Base-by-base conservation (phyloP, 2,329 filamentous ascomycete genomes). In the Colletotrichum gigasporum region DNA sequence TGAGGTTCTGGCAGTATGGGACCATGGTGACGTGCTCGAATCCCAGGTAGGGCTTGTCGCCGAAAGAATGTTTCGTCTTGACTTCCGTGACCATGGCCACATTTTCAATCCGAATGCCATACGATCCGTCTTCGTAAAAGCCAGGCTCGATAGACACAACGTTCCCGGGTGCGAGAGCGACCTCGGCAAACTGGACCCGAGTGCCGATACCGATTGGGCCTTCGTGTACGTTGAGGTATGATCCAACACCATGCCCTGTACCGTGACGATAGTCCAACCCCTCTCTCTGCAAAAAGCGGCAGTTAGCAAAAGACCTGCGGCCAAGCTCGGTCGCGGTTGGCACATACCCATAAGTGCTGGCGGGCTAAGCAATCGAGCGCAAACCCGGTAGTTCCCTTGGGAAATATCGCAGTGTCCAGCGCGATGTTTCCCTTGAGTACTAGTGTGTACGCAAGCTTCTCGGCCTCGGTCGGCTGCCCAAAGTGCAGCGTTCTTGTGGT, bases 21-120 rank as follows among this genome's bases (percentile, higher is more conserved):
- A 95, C 93, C 93, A 99, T 93, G 0, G 96, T 99, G 69, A 98
- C 94, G 77, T 97, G 93, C 81, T 99, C 95, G 70, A 99, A 99
- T 3, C 94, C 94, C 34, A 98, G 83, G 79, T 92, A 99, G 2
- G 94, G 91, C 80, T 97, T 97, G 71, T 97, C 95, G 18, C 94
- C 95, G 74, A 98, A 98, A 34, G 90, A 88, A 78, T 97, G 87
- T 66, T 90, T 90, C 4, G 95, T 97, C 78, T 94, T 84, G n/a
- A 91, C 90, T 75, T 97, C 94, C 69, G 87, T 91, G 28, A 96
- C 93, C 83, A 98, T 91, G 68, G 97, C 88, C 72, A 99, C 89
- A 76, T 99, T 99, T 79, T 99, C 96, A 72, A 97, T 97, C 16
- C 96, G 91, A 69, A 99, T 96, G 16, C 96, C 96, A 73, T 97